Evolutionary conservation across 495 filamentous ascomycete genomes (phyloP), one percentile per base, ranked within the genome.

Genomic region (Sporormia fimetaria): DNA sequence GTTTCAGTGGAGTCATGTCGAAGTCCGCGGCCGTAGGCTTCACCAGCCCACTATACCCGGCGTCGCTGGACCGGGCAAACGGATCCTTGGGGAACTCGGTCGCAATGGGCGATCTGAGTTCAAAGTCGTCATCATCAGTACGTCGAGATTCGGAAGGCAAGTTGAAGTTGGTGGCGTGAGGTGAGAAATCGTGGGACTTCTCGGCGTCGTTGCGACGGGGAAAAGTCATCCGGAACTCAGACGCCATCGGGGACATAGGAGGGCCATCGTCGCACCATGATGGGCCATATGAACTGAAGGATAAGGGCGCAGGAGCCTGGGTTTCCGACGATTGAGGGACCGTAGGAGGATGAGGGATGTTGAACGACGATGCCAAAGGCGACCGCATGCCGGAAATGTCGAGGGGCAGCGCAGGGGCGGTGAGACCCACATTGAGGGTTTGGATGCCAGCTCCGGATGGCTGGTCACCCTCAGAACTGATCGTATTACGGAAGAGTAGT

Each of bases 161-260:
- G 30, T 41, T 21, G 36, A 62, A 62, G 8, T 44, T 44, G 3
- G 50, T 50, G 1, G 57, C 45, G 0, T 42, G 45, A 14, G 61
- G 61, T 6, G 57, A 64, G 21, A 57, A 18, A 24, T 56, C 57
- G 31, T 49, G 56, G n/a, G 45, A 37, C 6, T 51, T 42, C 26
- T 59, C 49, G 4, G 42, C 42, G 6, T 49, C 37, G 25, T 47
- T 54, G 6, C 40, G 44, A 11, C 49, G 34, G 11, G 58, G 29
- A 23, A 44, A 37, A 15, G 45, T 55, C 54, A 62, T 62, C 21
- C 51, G 54, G 33, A 65, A 65, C 34, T 59, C 59, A 14, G 45
- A 39, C 3, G 56, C 51, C 18, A 22, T 39, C 28, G 50, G 44
- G 11, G 39, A 48, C 9, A 53, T 39, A 2, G 35, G 31, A 5